phyloP scores from a whole-genome alignment of 1,139 yeast species.

The Magnusiomyces tetraspermus region DNA sequence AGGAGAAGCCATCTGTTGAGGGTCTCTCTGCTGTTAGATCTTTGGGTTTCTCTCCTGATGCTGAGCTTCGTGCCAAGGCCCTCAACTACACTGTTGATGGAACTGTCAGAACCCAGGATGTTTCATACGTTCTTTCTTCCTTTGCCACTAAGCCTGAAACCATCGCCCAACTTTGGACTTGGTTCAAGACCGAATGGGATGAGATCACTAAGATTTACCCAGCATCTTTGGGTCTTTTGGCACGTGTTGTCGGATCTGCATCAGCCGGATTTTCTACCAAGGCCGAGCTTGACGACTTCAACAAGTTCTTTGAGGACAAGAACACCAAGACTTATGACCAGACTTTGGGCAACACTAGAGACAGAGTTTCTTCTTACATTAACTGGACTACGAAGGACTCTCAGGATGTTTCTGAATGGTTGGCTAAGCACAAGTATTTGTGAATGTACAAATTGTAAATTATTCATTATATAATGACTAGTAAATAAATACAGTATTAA shows the following conservation, averaged over 20 bases:
- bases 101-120: constrained; percentile 69
- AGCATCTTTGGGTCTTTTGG: constrained; percentile 72
- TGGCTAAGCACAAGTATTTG: constrained; percentile 11
- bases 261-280: constrained; percentile 57
- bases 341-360: constrained; percentile 62
- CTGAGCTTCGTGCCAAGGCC: constrained; percentile 50
- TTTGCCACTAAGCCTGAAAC: constrained; percentile 56
- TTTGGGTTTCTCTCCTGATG: constrained; percentile 60
- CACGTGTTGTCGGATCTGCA: constrained; percentile 55
- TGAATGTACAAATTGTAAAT: neutral
- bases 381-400: constrained; percentile 61
- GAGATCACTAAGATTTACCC: constrained; percentile 56
- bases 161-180: constrained; percentile 58
- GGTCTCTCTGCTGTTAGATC: constrained; percentile 66
- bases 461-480: too few species aligned
- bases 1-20: constrained; percentile 57
- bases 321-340: constrained; percentile 68
- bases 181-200: constrained; percentile 74
- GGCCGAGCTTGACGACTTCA: constrained; percentile 49
- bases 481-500: too few species aligned
- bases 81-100: constrained; percentile 56
- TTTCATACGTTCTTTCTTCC: constrained; percentile 60
- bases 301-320: constrained; percentile 48
- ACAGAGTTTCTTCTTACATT: constrained; percentile 51
- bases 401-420: constrained; percentile 42